Base-by-base conservation (phyloP, 139 green algal species). In the Axilococcus clingmanii region DNA sequence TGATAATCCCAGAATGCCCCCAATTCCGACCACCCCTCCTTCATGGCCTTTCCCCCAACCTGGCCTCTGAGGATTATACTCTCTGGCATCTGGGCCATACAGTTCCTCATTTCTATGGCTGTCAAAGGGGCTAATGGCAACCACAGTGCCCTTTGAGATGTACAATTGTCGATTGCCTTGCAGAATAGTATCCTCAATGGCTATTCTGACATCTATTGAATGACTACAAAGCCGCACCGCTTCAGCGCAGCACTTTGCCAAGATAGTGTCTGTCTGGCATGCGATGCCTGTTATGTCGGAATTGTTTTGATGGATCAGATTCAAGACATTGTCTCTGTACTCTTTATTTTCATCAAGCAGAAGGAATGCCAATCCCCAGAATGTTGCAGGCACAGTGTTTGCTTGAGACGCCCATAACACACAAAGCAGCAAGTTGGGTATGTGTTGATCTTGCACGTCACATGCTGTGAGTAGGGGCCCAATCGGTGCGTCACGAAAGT, bases 391-490 rank as follows among this genome's bases (percentile, higher is more conserved):
- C 8, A 81, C 57, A 0, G 63, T 76, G 57, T 90, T 90, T 40
- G 81, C 80, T 58, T 86, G 70, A 0, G 65, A 75, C 0, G 81
- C 81, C 81, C 81, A 90, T 41, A 90, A 32, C 7, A 90, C 31
- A 0, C 75, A 69, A 43, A 90, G 66, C 40, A 87, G 57, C 46
- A 89, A 57, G 63, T 90, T 75, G 5, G 80, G 80, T 5, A 58
- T 52, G 31, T 71, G 59, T 0, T 22, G 27, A 4, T 34, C 14
- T 0, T 42, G 45, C 31, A 88, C 56, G 17, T 61, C 70, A 15
- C 50, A 79, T 38, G 54, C 68, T 24, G 71, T 32, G 43, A 85
- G 35, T 15, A 87, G 64, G 19, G 66, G 9, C 0, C 61, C 76
- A 14, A 61, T 69, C 3, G 72, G 38, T 0, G 63, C 78, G 23